A percentile compares a stretch with the other conserved stretches of the same genome.
These are phyloP conservation scores for Bremia lactucae DNA, from an alignment of 352 stramenopile genomes.

Conservation along the genomic window DNA sequence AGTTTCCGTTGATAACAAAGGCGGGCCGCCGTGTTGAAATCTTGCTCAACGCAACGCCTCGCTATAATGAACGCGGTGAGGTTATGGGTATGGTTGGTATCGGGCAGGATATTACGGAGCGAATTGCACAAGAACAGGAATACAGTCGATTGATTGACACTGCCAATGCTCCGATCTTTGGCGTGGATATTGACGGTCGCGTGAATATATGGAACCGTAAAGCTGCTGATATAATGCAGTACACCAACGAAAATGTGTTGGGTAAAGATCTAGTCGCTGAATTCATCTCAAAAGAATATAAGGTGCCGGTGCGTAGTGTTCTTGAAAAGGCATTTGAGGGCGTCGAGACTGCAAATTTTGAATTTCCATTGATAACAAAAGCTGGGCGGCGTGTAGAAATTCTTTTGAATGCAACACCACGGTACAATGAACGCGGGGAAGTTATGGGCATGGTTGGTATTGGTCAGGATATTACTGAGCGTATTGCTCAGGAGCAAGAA, in stretches of 20 bases:
- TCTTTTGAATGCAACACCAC: too few relatives aligned
- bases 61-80: constrained; percentile 53
- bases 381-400: too few relatives aligned
- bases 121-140: too few relatives aligned
- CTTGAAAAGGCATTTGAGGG: constrained; percentile 36
- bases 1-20: constrained; percentile 29
- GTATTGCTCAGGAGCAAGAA: too few relatives aligned
- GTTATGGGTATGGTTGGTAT: too few relatives aligned
- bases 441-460: too few relatives aligned
- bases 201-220: constrained; percentile 61
- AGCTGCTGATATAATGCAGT: constrained; percentile 30
- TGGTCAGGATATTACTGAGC: too few relatives aligned
- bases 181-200: constrained; percentile 33
- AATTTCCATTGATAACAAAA: too few relatives aligned
- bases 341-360: constrained; percentile 49
- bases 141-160: constrained; percentile 77
- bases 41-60: constrained; percentile 54
- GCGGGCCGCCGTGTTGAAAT: constrained; percentile 53
- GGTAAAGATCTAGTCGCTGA: constrained; percentile 27
- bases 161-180: constrained; percentile 59
- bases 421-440: too few relatives aligned
- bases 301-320: constrained; percentile 24
- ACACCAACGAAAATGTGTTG: constrained; percentile 26
- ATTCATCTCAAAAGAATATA: constrained; percentile 43
- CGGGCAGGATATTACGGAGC: too few relatives aligned